Base-by-base conservation (phyloP, 345 rosid genomes). In the Aquilaria malaccensis region DNA sequence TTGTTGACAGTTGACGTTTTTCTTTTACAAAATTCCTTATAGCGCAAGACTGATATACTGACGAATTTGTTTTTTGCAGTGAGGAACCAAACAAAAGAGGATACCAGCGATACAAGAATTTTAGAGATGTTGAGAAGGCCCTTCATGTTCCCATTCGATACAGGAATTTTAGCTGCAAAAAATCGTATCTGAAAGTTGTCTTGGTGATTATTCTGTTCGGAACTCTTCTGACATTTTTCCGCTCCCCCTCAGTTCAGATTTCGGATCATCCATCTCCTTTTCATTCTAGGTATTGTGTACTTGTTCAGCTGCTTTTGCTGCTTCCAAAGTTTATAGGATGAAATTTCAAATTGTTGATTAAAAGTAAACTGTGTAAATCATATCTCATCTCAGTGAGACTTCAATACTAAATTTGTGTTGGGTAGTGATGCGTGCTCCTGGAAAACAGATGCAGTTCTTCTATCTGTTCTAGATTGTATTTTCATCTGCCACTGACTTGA, bases 81-180 rank as follows among this genome's bases (percentile, higher is more conserved):
- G 96, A 85, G 10, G 89, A 87, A 45, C 51, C 74, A 15, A 71
- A 49, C 69, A 85, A 80, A 67, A 81, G 82, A 54, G 83, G 77
- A 63, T 76, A 56, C 22, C 76, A 64, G 30, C 84, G 85, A 65
- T 76, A 68, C 50, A 83, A 69, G 70, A 78, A 75, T 65, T 55
- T 75, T 59, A 84, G 71, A 72, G 83, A 80, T 79, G 86, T 83
- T 59, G 95, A 85, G 68, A 85, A 74, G 76, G 85, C 75, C 22
- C 64, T 81, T 56, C 78, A 69, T 60, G 76, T 72, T 62, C 84
- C 95, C 6, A 68, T 80, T 62, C 88, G 79, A 51, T 80, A 74
- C 60, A 74, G 85, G 80, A 87, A 74, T 71, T 75, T 76, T 53
- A 85, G 66, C 68, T 84, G 74, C 89, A 83, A 67, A 77, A 64